phyloP scores from a whole-genome alignment of 352 stramenopile species.

The Pseudoperonospora humuli region DNA sequence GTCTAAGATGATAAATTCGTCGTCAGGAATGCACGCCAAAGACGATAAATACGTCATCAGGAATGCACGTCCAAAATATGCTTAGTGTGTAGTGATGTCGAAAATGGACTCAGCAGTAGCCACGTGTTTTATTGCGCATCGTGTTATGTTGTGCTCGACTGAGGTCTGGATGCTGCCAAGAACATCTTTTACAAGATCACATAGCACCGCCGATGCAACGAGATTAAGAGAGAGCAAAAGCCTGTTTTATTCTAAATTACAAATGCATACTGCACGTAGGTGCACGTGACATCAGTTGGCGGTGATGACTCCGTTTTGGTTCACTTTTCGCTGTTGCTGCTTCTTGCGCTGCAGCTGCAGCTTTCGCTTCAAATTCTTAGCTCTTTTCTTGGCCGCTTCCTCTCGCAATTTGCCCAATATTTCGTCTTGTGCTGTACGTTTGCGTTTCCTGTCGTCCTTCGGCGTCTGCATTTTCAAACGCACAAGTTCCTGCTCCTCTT shows the following conservation, averaged over 20 bases:
- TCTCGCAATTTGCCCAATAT: constrained; percentile 60
- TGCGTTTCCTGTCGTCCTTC: constrained; percentile 44
- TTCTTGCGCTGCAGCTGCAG: constrained; percentile 72
- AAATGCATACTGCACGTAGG: constrained; percentile 1
- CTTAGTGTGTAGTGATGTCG: too few species aligned
- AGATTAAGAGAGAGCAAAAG: background rate
- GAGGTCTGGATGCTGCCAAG: too few species aligned
- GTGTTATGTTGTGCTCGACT: too few species aligned
- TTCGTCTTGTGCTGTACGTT: constrained; percentile 57
- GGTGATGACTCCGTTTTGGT: constrained; percentile 8
- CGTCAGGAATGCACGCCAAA: too few species aligned
- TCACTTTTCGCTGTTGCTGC: constrained; percentile 28
- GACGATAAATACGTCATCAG: background rate
- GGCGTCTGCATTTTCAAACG: constrained; percentile 22
- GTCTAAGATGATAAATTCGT: background rate
- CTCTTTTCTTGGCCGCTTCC: constrained; percentile 53
- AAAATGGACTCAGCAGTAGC: too few species aligned
- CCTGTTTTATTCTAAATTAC: constrained; percentile 13
- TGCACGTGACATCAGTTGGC: constrained; percentile 1
- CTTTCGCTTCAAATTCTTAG: constrained; percentile 75
- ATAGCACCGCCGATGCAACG: background rate
- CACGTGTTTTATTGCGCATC: too few species aligned
- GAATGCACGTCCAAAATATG: too few species aligned
- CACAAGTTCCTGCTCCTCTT: constrained; percentile 57
- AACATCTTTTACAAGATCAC: background rate